Base-by-base conservation (phyloP, 768 basidiomycete species). In the Suillus decipiens region DNA sequence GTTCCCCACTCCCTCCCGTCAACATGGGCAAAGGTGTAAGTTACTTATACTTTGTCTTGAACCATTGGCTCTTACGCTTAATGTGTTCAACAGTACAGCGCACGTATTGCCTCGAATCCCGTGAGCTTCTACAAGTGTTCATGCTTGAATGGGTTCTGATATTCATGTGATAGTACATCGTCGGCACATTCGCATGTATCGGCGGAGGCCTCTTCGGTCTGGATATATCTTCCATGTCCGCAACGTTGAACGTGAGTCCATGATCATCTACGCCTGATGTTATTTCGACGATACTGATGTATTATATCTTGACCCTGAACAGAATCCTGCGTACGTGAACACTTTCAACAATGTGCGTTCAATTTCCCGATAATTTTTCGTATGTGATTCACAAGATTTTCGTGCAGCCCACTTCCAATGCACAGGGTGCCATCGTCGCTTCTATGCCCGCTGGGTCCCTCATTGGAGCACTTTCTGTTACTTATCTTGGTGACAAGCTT, bases 191-290 rank as follows among this genome's bases (percentile, higher is more conserved):
- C 75, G 89, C 90, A 74, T 92, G 90, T 72, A 90, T 92, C 65
- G 89, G 90, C 42, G 89, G 89, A 67, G 88, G 88, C 56, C 83
- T 92, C 42, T 92, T 91, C 71, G 90, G 90, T 73, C 72, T 92
- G 78, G 90, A 92, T 80, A 90, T 92, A 70, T 89, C 89, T 69
- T 91, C 89, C 71, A 91, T 91, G 89, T 89, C 89, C 58, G 89
- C 87, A 9, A 88, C 91, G 59, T 75, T 91, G 67, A 88, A 72
- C 61, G 85, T 86, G 67, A 64, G 78, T 71, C 34, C 33, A 62
- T n/a, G 8, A 41, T 34, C 55, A 31, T 53, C 31, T 19, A 24
- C 17, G 3, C 28, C 28, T 31, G 11, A 41, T 17, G 10, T 10
- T 10, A 57, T 31, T 28, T 8, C 56, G 56, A 57, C 17, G 39